Evolutionary conservation across 352 stramenopile species (phyloP).

Genomic region (Vaucheria bursata): DNA sequence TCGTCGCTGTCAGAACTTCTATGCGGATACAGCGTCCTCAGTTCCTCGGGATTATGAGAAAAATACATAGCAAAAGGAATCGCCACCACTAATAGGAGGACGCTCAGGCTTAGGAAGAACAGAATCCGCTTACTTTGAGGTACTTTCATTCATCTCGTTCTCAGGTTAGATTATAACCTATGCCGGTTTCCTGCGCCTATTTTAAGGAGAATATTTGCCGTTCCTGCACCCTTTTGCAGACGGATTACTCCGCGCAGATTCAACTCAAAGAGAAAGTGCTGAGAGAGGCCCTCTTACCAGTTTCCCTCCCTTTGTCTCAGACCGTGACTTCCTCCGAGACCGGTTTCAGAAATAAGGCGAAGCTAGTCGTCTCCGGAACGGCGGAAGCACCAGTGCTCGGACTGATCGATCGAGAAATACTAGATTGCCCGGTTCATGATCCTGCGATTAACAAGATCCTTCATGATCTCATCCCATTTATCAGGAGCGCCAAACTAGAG

Average conservation of each 20-base stretch:
- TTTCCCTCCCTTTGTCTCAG: neutral
- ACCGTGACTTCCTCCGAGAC: too few species aligned
- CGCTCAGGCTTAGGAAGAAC: too few species aligned
- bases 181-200: too few species aligned
- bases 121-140: too few species aligned
- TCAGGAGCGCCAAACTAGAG: neutral
- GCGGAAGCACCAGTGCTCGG: neutral
- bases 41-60: neutral
- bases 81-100: neutral
- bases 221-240: neutral
- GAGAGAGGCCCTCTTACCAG: neutral
- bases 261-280: neutral
- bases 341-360: neutral
- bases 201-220: too few species aligned
- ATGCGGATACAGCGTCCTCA: neutral
- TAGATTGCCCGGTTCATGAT: neutral
- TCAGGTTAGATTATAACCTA: too few species aligned
- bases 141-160: too few species aligned
- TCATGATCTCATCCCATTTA: neutral
- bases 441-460: neutral
- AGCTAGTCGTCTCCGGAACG: neutral
- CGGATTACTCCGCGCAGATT: neutral
- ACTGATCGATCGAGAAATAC: neutral
- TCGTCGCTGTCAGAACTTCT: neutral
- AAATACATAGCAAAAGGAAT: neutral